Evolutionary conservation across 306 rosid species (phyloP).

Genomic region (Fagus crenata): DNA sequence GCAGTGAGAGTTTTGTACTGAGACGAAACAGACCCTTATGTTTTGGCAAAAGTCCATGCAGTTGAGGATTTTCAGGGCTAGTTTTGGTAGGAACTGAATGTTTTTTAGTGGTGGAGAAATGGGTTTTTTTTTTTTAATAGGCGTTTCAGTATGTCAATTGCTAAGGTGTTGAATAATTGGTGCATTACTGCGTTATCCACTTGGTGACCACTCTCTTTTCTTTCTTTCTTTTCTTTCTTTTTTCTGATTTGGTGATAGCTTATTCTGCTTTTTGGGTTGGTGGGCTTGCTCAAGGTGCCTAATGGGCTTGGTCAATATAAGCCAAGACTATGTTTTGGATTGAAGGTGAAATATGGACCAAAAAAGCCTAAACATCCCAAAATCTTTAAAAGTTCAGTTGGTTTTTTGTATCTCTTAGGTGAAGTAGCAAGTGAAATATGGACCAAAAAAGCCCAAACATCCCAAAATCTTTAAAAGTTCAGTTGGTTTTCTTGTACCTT

Average conservation of each 20-base stretch:
- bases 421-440: not conserved
- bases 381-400: not conserved
- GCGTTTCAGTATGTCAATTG: not conserved
- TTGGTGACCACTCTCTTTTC: not conserved
- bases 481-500: too few relatives aligned
- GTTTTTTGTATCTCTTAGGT: too few relatives aligned
- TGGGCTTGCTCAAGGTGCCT: not conserved
- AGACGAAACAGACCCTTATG: constrained; percentile 22
- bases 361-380: not conserved
- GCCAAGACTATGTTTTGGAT: not conserved
- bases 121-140: not conserved
- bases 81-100: not conserved
- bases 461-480: not conserved
- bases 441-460: not conserved
- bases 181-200: constrained; percentile 34
- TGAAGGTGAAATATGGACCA: not conserved
- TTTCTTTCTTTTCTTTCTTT: not conserved
- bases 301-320: not conserved
- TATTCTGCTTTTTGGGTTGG: not conserved
- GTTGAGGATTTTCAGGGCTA: not conserved
- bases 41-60: not conserved
- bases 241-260: not conserved
- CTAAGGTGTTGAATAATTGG: not conserved
- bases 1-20: constrained; percentile 25
- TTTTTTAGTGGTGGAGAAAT: too few relatives aligned